phyloP scores from a whole-genome alignment of 495 filamentous ascomycete genomes.

The Podospora pseudoanserina region DNA sequence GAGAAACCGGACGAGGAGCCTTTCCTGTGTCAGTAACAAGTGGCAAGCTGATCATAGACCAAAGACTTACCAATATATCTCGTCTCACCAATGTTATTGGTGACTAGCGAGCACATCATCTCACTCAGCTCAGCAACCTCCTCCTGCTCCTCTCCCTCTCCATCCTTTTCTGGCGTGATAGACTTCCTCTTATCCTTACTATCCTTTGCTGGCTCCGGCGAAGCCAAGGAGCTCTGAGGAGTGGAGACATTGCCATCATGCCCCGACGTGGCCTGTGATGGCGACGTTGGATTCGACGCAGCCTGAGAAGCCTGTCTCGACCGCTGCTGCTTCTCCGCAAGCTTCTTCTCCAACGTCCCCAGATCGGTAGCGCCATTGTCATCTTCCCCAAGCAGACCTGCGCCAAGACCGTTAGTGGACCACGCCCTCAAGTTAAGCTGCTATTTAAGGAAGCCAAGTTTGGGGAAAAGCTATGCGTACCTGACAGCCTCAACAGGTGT shows the following conservation, averaged over 20 bases:
- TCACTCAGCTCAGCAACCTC: conserved; percentile 90
- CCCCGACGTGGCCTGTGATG: conserved; percentile 41
- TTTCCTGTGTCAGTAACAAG: conserved; percentile 37
- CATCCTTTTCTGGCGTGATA: conserved; percentile 31
- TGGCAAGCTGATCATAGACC: background rate
- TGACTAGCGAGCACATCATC: conserved; percentile 99
- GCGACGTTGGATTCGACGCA: conserved; percentile 45
- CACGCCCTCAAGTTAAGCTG: background rate
- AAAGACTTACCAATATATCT: conserved; percentile 79
- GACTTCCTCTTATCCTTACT: conserved; percentile 44
- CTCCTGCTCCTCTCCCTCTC: conserved; percentile 68
- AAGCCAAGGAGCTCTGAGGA: conserved; percentile 57
- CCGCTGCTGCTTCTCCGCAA: conserved; percentile 60
- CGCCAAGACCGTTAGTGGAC: conserved; percentile 16
- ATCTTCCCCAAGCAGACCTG: conserved; percentile 73
- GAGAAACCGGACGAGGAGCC: conserved; percentile 97
- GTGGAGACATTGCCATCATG: conserved; percentile 52
- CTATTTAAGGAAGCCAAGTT: background rate
- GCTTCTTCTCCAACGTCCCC: conserved; percentile 76
- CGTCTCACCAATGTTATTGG: conserved; percentile 92
- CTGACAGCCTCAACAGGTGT: conserved; percentile 78
- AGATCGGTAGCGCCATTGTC: conserved; percentile 86
- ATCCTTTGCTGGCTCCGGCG: conserved; percentile 54
- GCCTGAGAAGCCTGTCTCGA: conserved; percentile 45
- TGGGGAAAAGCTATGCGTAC: conserved; percentile 33